A percentile compares a stretch with the other conserved stretches of the same genome.
phyloP scores from a whole-genome alignment of 108 stramenopile genomes.

The Stephanodiscus minutulus region DNA sequence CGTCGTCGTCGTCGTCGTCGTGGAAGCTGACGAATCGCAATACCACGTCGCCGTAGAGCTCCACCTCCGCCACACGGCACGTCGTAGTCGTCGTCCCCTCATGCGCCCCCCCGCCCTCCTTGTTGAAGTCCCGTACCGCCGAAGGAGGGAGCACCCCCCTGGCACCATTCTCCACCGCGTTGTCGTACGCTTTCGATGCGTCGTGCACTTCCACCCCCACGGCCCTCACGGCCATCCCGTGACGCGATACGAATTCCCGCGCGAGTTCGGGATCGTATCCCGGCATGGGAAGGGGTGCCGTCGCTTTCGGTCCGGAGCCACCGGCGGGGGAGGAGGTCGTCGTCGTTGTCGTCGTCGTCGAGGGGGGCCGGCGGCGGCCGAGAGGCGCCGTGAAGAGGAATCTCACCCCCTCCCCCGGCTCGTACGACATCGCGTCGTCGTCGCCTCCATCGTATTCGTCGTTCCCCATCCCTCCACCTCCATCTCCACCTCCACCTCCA shows the following conservation, averaged over 20 bases:
- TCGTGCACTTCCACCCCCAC: constrained; percentile 53
- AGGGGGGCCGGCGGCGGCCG: constrained; percentile 11
- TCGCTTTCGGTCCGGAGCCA: constrained; percentile 33
- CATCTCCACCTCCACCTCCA: not conserved
- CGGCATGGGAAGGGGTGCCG: constrained; percentile 54
- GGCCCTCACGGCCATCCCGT: constrained; percentile 64
- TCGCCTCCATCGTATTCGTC: no score
- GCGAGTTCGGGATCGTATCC: constrained; percentile 40
- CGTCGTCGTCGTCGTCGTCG: not conserved
- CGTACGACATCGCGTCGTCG: not conserved
- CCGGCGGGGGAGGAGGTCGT: no score
- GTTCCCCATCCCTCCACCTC: no score
- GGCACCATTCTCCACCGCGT: constrained; percentile 55
- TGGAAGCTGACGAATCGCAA: constrained; percentile 55
- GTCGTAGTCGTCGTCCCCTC: constrained; percentile 7
- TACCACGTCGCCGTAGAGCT: constrained; percentile 68
- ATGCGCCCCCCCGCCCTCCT: constrained; percentile 7
- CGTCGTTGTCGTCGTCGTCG: not conserved
- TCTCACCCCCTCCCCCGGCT: constrained; percentile 37
- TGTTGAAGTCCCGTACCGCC: constrained; percentile 35
- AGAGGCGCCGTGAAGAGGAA: constrained; percentile 44
- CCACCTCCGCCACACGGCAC: constrained; percentile 56
- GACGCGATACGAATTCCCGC: constrained; percentile 54
- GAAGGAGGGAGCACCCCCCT: constrained; percentile 59
- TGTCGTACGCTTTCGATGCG: constrained; percentile 46